Conservation (phyloP, 2,329 filamentous ascomycete species). For the Colletotrichum magnum region DNA sequence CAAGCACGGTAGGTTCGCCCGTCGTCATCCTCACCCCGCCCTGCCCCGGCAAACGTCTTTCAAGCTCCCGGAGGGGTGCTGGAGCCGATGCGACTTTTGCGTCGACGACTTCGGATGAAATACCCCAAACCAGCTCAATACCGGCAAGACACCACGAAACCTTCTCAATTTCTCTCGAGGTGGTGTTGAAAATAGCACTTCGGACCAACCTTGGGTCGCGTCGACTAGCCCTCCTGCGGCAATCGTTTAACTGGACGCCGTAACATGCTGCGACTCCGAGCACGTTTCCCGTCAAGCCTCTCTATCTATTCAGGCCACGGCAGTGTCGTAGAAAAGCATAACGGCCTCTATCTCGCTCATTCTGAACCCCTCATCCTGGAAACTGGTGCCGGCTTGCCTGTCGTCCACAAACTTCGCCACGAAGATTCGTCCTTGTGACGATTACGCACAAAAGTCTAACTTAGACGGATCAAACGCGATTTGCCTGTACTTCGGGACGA, state of each 20-base stretch:
- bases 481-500: not conserved
- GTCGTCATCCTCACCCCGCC: too few relatives aligned
- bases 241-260: not conserved
- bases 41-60: too few relatives aligned
- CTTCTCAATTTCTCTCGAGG: constrained; percentile 14
- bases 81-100: constrained; percentile 1
- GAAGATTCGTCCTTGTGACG: constrained; percentile 1
- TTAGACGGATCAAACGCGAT: not conserved
- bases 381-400: not conserved
- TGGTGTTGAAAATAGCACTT: not conserved
- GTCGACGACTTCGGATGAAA: constrained; percentile 18
- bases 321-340: not conserved
- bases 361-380: not conserved
- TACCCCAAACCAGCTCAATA: constrained; percentile 12
- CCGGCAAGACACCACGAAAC: not conserved
- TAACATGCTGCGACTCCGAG: not conserved
- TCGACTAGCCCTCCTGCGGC: not conserved
- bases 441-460: not conserved
- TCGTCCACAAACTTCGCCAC: not conserved
- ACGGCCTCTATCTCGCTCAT: not conserved
- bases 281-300: not conserved
- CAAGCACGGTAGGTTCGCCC: too few relatives aligned
- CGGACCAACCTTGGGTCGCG: not conserved
- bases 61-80: constrained; percentile 16
- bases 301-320: too few relatives aligned